Base-by-base conservation (phyloP, 192 early-diverging fungal genomes). In the Coemansia sp. region DNA sequence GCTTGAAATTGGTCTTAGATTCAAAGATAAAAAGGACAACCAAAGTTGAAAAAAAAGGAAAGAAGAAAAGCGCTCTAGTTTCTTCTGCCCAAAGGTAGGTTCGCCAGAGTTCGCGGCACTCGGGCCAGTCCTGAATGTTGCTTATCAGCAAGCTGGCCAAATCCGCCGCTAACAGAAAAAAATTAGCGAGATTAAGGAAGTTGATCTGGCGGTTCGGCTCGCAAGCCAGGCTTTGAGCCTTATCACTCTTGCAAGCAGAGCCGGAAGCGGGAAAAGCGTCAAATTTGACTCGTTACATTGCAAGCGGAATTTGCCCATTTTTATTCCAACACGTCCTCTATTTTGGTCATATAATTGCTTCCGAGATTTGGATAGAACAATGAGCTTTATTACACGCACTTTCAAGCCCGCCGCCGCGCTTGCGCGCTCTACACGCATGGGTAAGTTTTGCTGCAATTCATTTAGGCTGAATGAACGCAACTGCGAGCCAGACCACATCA, bases 301-400 rank as follows among this genome's bases (percentile, higher is more conserved):
- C 40, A 5, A 44, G 40, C 6, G 4, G 15, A 44, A 44, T 12
- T 44, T 44, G 40, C 14, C 40, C 11, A 44, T 44, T 44, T 14
- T 44, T 44, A 44, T n/a, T 44, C 40, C 11, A 12, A 44, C 49
- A 51, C 17, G 6, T 20, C 9, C 22, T 51, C 49, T 51, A 15
- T 51, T 51, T 51, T 19, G 46, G 19, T 51, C 22, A 17, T 51
- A 51, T 51, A 22, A 5, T 19, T 51, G 15, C 17, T 20, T 8
- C 10, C 20, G 22, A 22, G 17, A 22, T 51, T 53, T 9, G 40
- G 17, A 10, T 51, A 22, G 49, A 19, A 52, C 17, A 68, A 77
- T 77, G 74, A 77, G 74, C 58, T 63, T 77, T 26, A 20, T 77
- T 51, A 59, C 63, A 42, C 74, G 74, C 53, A 63, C 65, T 34